Evolutionary conservation across 2,329 filamentous ascomycete species (phyloP).

Genomic region (Fonsecaea nubica): DNA sequence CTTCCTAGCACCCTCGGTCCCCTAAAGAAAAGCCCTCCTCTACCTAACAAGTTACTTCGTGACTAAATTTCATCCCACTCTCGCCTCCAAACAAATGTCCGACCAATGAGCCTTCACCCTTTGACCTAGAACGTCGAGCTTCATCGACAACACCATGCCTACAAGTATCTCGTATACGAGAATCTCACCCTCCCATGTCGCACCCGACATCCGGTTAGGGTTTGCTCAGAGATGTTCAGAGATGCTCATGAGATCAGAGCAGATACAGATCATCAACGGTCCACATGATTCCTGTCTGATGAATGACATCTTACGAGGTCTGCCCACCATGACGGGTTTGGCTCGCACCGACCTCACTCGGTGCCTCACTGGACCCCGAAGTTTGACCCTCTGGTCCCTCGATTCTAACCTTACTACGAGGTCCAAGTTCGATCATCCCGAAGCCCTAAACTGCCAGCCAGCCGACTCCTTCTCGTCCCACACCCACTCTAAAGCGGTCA

Average conservation of each 20-base stretch:
- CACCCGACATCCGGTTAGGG: neutral
- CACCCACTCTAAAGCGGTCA: slow-evolving; percentile 7
- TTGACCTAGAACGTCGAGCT: neutral
- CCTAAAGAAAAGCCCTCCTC: neutral
- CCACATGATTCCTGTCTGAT: slow-evolving; percentile 2
- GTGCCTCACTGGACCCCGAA: slow-evolving; percentile 1
- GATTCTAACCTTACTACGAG: neutral
- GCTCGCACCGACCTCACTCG: neutral
- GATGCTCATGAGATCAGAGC: slow-evolving; percentile 1
- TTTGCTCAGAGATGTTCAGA: neutral
- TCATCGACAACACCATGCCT: neutral
- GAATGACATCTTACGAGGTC: neutral
- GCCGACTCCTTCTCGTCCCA: slow-evolving; percentile 20
- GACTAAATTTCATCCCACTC: neutral
- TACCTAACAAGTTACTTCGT: neutral
- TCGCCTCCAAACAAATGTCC: neutral
- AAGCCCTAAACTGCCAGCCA: slow-evolving; percentile 8
- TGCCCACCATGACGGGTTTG: slow-evolving; percentile 6
- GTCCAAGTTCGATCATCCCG: neutral
- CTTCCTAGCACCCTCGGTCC: neutral
- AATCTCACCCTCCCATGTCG: neutral
- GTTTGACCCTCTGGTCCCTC: neutral
- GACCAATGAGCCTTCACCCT: neutral
- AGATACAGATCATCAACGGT: neutral
- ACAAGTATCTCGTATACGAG: too few species aligned